These are phyloP conservation scores for Phytophthora macrochlamydospora DNA, from an alignment of 352 stramenopile genomes.

Conservation along the genomic window DNA sequence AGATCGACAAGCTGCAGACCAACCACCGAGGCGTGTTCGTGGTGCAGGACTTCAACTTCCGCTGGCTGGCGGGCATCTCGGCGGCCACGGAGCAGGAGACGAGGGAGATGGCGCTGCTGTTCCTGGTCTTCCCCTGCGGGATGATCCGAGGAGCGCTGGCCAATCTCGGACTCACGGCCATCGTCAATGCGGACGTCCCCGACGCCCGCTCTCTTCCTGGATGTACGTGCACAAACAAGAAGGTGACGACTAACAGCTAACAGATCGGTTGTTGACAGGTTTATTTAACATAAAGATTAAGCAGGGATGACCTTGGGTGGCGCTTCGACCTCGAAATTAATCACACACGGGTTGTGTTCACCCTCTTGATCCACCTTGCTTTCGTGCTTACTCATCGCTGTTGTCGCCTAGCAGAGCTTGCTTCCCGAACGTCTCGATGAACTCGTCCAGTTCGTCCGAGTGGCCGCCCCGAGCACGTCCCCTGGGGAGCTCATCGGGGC, in stretches of 20 bases:
- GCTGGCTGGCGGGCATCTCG: constrained; percentile 90
- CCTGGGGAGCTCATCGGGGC: constrained; percentile 77
- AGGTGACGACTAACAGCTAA: not conserved
- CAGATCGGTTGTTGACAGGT: constrained; percentile 46
- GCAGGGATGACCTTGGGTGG: constrained; percentile 39
- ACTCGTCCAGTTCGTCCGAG: constrained; percentile 90
- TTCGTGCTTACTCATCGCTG: constrained; percentile 16
- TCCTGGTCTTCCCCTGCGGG: constrained; percentile 95
- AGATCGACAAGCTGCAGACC: constrained; percentile 98
- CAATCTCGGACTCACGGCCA: constrained; percentile 94
- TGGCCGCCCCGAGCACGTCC: constrained; percentile 84
- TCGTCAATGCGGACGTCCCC: constrained; percentile 95
- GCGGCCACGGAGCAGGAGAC: constrained; percentile 78
- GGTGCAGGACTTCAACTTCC: constrained; percentile 95
- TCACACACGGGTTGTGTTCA: constrained; percentile 4
- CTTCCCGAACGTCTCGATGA: constrained; percentile 84
- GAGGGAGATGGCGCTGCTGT: constrained; percentile 92
- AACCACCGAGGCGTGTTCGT: constrained; percentile 96
- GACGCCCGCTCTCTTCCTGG: constrained; percentile 91
- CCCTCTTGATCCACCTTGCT: constrained; percentile 1
- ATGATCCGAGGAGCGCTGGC: constrained; percentile 94
- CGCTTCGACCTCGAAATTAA: constrained; percentile 10
- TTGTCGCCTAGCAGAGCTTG: constrained; percentile 38
- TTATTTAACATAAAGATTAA: constrained; percentile 94
- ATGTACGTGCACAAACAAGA: constrained; percentile 67